Evolutionary conservation across 2,329 filamentous ascomycete species (phyloP).

Genomic region (Exophiala oligosperma): DNA sequence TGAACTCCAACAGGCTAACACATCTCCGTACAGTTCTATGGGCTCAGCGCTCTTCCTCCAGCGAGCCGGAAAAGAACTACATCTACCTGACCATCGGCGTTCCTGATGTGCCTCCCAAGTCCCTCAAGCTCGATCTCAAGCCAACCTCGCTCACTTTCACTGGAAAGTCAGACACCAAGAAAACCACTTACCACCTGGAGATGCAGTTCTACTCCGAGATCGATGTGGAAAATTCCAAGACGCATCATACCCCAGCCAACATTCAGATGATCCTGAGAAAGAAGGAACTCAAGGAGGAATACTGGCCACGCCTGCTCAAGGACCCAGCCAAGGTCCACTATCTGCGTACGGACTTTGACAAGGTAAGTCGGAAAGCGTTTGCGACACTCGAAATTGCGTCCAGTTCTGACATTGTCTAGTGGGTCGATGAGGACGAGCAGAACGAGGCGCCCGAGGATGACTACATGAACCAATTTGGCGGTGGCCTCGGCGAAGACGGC

Average conservation of each 20-base stretch:
- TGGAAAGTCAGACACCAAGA: constrained; percentile 79
- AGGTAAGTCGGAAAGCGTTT: constrained; percentile 54
- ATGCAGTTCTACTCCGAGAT: constrained; percentile 91
- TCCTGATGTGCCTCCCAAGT: constrained; percentile 74
- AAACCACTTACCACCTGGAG: constrained; percentile 81
- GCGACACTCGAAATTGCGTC: not conserved
- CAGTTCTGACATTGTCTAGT: constrained; percentile 49
- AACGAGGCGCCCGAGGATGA: constrained; percentile 85
- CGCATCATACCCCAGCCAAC: constrained; percentile 84
- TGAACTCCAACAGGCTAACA: constrained; percentile 11
- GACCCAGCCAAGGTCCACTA: constrained; percentile 87
- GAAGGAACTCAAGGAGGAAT: constrained; percentile 93
- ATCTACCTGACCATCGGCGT: constrained; percentile 90
- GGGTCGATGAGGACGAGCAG: constrained; percentile 98
- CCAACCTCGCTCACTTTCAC: constrained; percentile 75
- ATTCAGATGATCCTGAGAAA: constrained; percentile 91
- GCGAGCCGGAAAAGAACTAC: constrained; percentile 85
- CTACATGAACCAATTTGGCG: constrained; percentile 54
- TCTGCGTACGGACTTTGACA: constrained; percentile 98
- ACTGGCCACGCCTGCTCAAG: constrained; percentile 95
- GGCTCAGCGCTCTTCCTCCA: constrained; percentile 89
- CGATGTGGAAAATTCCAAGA: constrained; percentile 78
- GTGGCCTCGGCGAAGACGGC: constrained; percentile 50
- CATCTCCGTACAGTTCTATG: constrained; percentile 71
- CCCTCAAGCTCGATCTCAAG: constrained; percentile 81